Percentiles rank a stretch among this genome's conserved stretches.
These are phyloP conservation scores for Sesbania bispinosa DNA, from an alignment of 306 rosid genomes.

Conservation along the genomic window DNA sequence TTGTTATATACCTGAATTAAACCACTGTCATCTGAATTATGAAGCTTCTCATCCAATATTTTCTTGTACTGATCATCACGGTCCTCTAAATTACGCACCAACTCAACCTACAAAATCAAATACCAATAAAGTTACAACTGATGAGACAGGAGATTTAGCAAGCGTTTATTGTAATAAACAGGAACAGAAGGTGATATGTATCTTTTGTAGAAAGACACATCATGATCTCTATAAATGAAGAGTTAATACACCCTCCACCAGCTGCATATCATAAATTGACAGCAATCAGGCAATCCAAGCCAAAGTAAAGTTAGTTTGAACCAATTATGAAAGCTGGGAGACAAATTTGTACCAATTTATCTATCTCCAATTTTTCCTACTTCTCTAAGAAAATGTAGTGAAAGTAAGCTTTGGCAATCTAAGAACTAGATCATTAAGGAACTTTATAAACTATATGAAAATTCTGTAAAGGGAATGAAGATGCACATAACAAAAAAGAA, in stretches of 20 bases:
- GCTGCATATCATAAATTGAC: background rate
- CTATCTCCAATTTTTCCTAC: background rate
- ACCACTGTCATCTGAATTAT: conserved; percentile 44
- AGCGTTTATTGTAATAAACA: background rate
- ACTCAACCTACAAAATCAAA: conserved; percentile 57
- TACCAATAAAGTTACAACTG: background rate
- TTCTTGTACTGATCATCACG: conserved; percentile 73
- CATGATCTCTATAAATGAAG: no score
- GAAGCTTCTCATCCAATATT: conserved; percentile 67
- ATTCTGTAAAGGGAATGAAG: background rate
- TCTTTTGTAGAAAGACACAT: background rate
- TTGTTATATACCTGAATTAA: conserved; percentile 56
- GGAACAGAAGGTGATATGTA: background rate
- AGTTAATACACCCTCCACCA: background rate
- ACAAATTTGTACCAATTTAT: background rate
- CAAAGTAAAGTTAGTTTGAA: background rate
- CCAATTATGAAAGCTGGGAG: background rate
- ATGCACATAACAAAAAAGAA: background rate
- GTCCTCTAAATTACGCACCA: conserved; percentile 61
- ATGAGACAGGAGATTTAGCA: conserved; percentile 9
- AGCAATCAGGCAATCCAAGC: no score
- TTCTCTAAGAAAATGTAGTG: background rate
- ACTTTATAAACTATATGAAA: background rate
- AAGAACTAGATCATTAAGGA: background rate
- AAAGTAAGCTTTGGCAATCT: conserved; percentile 4